A percentile compares a stretch with the other conserved stretches of the same genome.
Evolutionary conservation across 208 protist species (phyloP).

Genomic region (Trypanosoma lewisi): DNA sequence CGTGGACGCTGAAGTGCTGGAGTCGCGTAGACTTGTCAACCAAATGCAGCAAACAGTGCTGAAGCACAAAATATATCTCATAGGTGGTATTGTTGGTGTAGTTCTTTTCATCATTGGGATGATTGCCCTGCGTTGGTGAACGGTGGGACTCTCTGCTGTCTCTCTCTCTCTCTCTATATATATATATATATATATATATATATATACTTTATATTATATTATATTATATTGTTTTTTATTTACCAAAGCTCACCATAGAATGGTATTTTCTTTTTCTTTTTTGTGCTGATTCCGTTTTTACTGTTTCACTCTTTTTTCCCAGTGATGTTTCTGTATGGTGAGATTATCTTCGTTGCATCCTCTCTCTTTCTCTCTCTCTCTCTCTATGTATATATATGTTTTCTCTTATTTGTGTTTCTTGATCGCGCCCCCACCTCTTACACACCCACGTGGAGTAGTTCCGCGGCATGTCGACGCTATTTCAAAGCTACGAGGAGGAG

Average conservation of each 20-base stretch:
- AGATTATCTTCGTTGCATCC: no score
- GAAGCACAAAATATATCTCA: slow-evolving; percentile 58
- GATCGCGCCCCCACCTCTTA: no score
- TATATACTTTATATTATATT: not conserved
- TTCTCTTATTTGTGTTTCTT: not conserved
- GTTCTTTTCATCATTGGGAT: slow-evolving; percentile 34
- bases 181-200: no score
- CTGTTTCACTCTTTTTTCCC: no score
- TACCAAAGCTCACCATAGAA: no score
- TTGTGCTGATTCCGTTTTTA: no score
- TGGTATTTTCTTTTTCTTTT: no score
- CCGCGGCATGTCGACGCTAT: slow-evolving; percentile 47
- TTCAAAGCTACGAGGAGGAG: slow-evolving; percentile 77
- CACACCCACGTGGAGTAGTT: not conserved
- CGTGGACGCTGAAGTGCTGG: slow-evolving; percentile 61
- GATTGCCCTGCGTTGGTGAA: not conserved
- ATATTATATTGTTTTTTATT: no score
- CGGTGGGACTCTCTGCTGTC: not conserved
- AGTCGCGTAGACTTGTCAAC: slow-evolving; percentile 44
- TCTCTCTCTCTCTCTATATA: no score
- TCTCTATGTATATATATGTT: not conserved
- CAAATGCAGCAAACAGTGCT: slow-evolving; percentile 70
- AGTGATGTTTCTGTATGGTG: no score
- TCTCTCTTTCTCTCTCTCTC: no score
- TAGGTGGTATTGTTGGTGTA: slow-evolving; percentile 44